These are phyloP conservation scores for Starmerella ratchasimensis DNA, from an alignment of 805 yeast genomes.

Conservation along the genomic window DNA sequence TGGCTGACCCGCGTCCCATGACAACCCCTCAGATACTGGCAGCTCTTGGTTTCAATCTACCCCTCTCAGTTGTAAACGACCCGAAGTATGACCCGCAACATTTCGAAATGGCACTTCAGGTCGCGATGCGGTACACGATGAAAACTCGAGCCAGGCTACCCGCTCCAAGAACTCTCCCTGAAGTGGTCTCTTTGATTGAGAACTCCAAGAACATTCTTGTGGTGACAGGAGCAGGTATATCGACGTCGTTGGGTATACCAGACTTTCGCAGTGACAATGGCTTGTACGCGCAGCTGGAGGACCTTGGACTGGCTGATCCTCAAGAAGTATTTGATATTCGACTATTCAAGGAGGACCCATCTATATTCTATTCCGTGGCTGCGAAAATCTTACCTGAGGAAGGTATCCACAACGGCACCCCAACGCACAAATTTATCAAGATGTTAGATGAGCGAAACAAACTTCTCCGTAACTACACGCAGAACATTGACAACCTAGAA, in stretches of 20 bases:
- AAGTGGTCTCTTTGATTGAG: slow-evolving; percentile 41
- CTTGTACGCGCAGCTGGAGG: slow-evolving; percentile 53
- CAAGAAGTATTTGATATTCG: slow-evolving; percentile 75
- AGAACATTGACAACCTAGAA: slow-evolving; percentile 80
- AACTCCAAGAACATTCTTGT: slow-evolving; percentile 51
- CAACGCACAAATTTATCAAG: slow-evolving; percentile 68
- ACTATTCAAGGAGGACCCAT: slow-evolving; percentile 62
- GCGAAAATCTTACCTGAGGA: slow-evolving; percentile 70
- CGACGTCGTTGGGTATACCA: slow-evolving; percentile 81
- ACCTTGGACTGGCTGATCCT: slow-evolving; percentile 67
- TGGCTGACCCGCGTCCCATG: slow-evolving; percentile 28
- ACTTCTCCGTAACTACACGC: slow-evolving; percentile 73
- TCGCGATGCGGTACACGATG: slow-evolving; percentile 17
- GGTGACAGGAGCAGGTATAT: slow-evolving; percentile 85
- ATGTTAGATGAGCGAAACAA: slow-evolving; percentile 62
- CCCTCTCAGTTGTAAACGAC: slow-evolving; percentile 14
- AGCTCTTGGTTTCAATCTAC: slow-evolving; percentile 47
- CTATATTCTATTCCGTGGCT: slow-evolving; percentile 75
- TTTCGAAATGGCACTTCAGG: slow-evolving; percentile 20
- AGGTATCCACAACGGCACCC: slow-evolving; percentile 35
- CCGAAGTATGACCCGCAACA: slow-evolving; percentile 9
- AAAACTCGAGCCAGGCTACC: slow-evolving; percentile 17
- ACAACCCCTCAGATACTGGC: slow-evolving; percentile 45
- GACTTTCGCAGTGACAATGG: slow-evolving; percentile 87
- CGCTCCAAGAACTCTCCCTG: slow-evolving; percentile 36